phyloP scores from a whole-genome alignment of 2,329 filamentous ascomycete genomes.

The Colletotrichum sidae region DNA sequence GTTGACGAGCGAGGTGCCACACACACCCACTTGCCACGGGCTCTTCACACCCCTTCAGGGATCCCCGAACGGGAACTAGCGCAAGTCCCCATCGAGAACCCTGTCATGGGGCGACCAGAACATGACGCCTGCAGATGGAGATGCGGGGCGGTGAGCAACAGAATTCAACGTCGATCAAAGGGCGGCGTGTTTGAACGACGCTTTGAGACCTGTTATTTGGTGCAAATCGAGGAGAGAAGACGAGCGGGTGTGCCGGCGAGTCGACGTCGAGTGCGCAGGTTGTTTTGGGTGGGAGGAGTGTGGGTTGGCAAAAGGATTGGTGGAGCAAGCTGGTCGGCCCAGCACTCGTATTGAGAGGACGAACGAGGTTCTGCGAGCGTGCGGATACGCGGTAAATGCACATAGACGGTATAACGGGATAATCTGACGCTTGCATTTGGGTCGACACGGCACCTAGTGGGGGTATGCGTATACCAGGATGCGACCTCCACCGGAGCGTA shows the following conservation, averaged over 20 bases:
- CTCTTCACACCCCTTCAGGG: constrained; percentile 32
- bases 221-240: neutral
- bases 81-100: constrained; percentile 34
- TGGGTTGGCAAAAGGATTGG: constrained; percentile 31
- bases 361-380: constrained; percentile 29
- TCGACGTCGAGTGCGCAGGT: constrained; percentile 3
- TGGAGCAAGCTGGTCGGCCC: constrained; percentile 34
- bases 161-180: constrained; percentile 32
- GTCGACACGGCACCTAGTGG: constrained; percentile 4
- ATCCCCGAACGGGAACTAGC: constrained; percentile 37
- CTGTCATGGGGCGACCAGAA: constrained; percentile 29
- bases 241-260: neutral
- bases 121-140: constrained; percentile 36
- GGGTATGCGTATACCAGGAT: constrained; percentile 20
- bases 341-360: constrained; percentile 32
- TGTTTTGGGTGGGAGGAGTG: constrained; percentile 16
- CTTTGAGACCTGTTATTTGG: neutral
- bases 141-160: constrained; percentile 35
- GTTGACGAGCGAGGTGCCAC: constrained; percentile 22
- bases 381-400: constrained; percentile 34
- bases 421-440: no score
- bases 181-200: constrained; percentile 25
- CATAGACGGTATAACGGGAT: constrained; percentile 12
- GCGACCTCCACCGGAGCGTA: constrained; percentile 10
- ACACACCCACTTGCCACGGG: constrained; percentile 31